Base-by-base conservation (phyloP, 1,284 basidiomycete genomes). In the Meripilus lineatus region DNA sequence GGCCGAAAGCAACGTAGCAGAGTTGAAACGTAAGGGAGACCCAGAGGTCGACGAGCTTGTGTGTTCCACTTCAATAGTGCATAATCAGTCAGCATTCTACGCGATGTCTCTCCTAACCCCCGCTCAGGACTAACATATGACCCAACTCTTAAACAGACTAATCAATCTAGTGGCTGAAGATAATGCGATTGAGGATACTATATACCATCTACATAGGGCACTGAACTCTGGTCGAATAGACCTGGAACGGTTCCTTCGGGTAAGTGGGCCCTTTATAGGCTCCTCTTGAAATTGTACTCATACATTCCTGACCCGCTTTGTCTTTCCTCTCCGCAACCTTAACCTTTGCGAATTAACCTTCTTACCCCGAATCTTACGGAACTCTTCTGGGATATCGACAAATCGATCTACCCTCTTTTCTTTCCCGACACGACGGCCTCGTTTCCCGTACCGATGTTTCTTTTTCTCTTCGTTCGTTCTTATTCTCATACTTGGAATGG, bases 151-250 rank as follows among this genome's bases (percentile, higher is more conserved):
- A 8, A 24, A 15, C 59, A 97, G 94, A 65, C 71, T 99, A 20
- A 81, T 98, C 52, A 91, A 96, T 61, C 74, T 99, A 18, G 85
- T 97, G 5, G 93, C 96, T n/a, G 96, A 99, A 63, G 96, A 99
- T 64, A 93, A 94, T 56, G 93, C 95, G 0, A 92, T 99, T 56
- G 93, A 97, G 64, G 96, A 99, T 65, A 95, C 95, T 21, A 87
- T 98, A 48, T 99, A 98, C 67, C 94, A 99, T 62, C 77, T 99
- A 41, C 92, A 94, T 46, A 80, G 94, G 46, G 95, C 93, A 3
- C 72, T 99, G 51, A 95, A 95, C 59, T 76, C 88, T 35, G 94
- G 95, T 7, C 79, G 90, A 45, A 85, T 96, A 51, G 93, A 97
- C 69, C 76, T 96, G 47, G 93, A 96, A 61, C 77, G 88, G 35